A percentile compares a stretch with the other conserved stretches of the same genome.
Evolutionary conservation across 2,329 filamentous ascomycete genomes (phyloP).

Genomic region (Dendryphion nanum): DNA sequence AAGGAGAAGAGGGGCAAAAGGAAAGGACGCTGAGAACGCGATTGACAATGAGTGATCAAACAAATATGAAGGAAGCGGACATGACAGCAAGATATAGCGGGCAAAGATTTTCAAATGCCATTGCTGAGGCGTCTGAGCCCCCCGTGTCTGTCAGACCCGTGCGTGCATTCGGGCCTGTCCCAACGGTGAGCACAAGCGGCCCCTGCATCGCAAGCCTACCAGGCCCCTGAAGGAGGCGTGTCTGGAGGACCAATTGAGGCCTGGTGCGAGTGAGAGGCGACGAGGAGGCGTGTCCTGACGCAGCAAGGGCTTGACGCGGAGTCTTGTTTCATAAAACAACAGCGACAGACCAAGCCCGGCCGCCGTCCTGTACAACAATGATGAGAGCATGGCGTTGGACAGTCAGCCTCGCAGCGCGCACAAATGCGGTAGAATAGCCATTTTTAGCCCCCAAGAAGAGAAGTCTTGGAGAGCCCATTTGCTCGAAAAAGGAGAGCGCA

Average conservation of each 20-base stretch:
- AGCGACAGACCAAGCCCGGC: constrained; percentile 10
- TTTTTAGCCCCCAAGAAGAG: too few relatives aligned
- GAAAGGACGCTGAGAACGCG: constrained; percentile 2
- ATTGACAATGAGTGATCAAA: not conserved
- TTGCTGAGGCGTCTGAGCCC: constrained; percentile 3
- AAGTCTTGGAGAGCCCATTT: too few relatives aligned
- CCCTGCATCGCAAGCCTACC: constrained; percentile 15
- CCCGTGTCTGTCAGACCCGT: constrained; percentile 13
- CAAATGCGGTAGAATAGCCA: too few relatives aligned
- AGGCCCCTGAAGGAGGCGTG: constrained; percentile 13
- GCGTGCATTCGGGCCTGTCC: constrained; percentile 4
- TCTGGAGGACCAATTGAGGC: constrained; percentile 8
- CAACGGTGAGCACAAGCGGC: constrained; percentile 10
- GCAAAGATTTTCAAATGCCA: constrained; percentile 13
- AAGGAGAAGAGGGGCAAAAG: constrained; percentile 7
- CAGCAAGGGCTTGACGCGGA: constrained; percentile 15
- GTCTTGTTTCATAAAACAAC: constrained; percentile 24
- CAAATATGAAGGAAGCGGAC: constrained; percentile 6
- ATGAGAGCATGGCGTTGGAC: too few relatives aligned
- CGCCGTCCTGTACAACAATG: too few relatives aligned
- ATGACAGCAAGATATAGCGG: constrained; percentile 13
- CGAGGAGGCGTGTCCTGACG: constrained; percentile 6
- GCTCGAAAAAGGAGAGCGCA: too few relatives aligned
- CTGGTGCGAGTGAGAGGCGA: constrained; percentile 2
- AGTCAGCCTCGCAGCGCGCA: too few relatives aligned